These are phyloP conservation scores for Geranium rotundifolium DNA, from an alignment of 345 rosid species.

Conservation along the genomic window DNA sequence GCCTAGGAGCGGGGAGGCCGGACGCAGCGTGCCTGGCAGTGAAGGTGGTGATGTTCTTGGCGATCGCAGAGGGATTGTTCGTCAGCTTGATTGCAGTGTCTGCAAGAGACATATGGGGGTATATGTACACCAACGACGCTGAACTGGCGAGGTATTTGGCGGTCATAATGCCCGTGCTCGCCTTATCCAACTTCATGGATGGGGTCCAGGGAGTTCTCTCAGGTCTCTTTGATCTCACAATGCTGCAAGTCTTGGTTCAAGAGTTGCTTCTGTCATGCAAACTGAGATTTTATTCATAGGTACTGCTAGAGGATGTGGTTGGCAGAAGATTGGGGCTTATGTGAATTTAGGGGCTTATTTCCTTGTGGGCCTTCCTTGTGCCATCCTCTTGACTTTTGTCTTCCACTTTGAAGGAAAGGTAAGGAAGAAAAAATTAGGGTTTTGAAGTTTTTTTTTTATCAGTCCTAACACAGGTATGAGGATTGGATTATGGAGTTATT, in stretches of 20 bases:
- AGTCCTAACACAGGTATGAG: too few species aligned
- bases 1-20: constrained; percentile 39
- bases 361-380: constrained; percentile 9
- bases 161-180: constrained; percentile 33
- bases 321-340: constrained; percentile 12
- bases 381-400: not conserved
- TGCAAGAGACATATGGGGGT: constrained; percentile 40
- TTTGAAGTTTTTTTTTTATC: too few species aligned
- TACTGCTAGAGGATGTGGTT: constrained; percentile 9
- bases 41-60: constrained; percentile 26
- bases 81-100: constrained; percentile 26
- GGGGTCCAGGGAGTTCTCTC: constrained; percentile 40
- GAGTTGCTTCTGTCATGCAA: too few species aligned
- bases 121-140: constrained; percentile 33
- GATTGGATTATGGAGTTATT: too few species aligned
- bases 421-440: not conserved
- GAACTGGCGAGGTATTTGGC: constrained; percentile 28
- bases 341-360: constrained; percentile 9
- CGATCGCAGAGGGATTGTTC: constrained; percentile 28
- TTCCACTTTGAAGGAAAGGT: constrained; percentile 7
- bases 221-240: constrained; percentile 12
- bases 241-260: too few species aligned
- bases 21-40: constrained; percentile 28
- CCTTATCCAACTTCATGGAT: constrained; percentile 33
- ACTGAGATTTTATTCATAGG: not conserved